Evolutionary conservation across 2,329 filamentous ascomycete species (phyloP).

Genomic region (Fusarium nanum): DNA sequence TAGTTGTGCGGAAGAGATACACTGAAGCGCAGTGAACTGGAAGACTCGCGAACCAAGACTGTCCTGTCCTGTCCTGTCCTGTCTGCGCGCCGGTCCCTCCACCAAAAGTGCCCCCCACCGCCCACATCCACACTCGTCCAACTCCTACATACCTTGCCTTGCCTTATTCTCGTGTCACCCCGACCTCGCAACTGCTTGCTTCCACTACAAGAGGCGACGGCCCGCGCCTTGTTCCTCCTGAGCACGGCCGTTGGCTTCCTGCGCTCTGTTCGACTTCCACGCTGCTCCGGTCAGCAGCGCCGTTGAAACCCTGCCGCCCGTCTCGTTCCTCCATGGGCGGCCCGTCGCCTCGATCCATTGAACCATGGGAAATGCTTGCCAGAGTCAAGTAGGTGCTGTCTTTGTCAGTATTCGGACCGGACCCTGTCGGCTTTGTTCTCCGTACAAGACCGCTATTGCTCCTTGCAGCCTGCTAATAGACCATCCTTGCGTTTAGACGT

Average conservation of each 20-base stretch:
- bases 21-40: constrained; percentile 14
- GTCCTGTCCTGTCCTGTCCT: neutral
- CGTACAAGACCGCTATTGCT: neutral
- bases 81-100: constrained; percentile 33
- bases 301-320: constrained; percentile 33
- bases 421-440: constrained; percentile 11
- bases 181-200: constrained; percentile 35
- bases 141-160: constrained; percentile 39
- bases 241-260: constrained; percentile 25
- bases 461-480: constrained; percentile 26
- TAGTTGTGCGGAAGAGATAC: constrained; percentile 19
- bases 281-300: constrained; percentile 40
- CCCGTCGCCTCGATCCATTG: constrained; percentile 55
- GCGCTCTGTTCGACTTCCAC: constrained; percentile 14
- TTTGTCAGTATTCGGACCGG: constrained; percentile 29
- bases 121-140: constrained; percentile 43
- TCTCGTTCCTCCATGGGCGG: constrained; percentile 56
- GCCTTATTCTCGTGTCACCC: constrained; percentile 17
- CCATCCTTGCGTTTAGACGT: constrained; percentile 50
- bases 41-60: neutral
- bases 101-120: constrained; percentile 43
- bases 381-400: constrained; percentile 57
- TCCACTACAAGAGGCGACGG: constrained; percentile 38
- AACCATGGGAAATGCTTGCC: constrained; percentile 62
- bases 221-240: constrained; percentile 28